A percentile compares a stretch with the other conserved stretches of the same genome.
phyloP scores from a whole-genome alignment of 805 yeast genomes.

The Diddensiella caesifluorescens region DNA sequence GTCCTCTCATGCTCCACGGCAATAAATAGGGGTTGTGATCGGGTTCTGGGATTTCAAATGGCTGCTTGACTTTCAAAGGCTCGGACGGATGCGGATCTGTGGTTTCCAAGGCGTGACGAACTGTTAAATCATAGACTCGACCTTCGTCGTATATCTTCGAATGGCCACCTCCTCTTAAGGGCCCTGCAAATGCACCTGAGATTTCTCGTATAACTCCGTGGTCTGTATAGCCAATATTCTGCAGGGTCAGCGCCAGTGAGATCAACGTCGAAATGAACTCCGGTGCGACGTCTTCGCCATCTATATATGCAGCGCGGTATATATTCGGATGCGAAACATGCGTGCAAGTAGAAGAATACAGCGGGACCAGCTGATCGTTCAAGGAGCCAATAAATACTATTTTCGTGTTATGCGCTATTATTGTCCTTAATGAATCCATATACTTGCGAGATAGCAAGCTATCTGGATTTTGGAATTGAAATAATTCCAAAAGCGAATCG shows the following conservation, averaged over 20 bases:
- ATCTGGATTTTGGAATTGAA: slow-evolving; percentile 77
- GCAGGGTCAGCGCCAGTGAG: slow-evolving; percentile 63
- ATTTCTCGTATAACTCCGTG: slow-evolving; percentile 83
- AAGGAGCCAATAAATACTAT: slow-evolving; percentile 80
- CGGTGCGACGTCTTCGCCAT: slow-evolving; percentile 70
- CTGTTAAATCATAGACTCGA: slow-evolving; percentile 75
- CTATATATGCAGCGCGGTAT: slow-evolving; percentile 83
- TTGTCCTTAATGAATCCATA: slow-evolving; percentile 56
- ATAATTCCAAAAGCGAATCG: slow-evolving; percentile 78
- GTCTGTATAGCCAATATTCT: slow-evolving; percentile 75
- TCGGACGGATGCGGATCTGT: slow-evolving; percentile 46
- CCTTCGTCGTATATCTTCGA: slow-evolving; percentile 82
- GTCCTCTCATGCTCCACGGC: slow-evolving; percentile 91
- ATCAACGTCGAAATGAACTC: slow-evolving; percentile 70
- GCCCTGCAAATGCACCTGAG: slow-evolving; percentile 75
- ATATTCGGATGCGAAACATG: slow-evolving; percentile 87
- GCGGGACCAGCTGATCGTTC: slow-evolving; percentile 90
- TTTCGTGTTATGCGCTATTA: slow-evolving; percentile 68
- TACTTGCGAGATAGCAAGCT: slow-evolving; percentile 68
- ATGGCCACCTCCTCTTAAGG: slow-evolving; percentile 93
- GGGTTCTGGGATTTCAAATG: slow-evolving; percentile 52
- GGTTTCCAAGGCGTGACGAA: slow-evolving; percentile 71
- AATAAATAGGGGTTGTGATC: slow-evolving; percentile 78
- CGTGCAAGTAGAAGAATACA: slow-evolving; percentile 79
- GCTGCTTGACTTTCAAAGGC: slow-evolving; percentile 25